Conservation (phyloP, 1,139 yeast species). For the Saccharomyces hybrid region DNA sequence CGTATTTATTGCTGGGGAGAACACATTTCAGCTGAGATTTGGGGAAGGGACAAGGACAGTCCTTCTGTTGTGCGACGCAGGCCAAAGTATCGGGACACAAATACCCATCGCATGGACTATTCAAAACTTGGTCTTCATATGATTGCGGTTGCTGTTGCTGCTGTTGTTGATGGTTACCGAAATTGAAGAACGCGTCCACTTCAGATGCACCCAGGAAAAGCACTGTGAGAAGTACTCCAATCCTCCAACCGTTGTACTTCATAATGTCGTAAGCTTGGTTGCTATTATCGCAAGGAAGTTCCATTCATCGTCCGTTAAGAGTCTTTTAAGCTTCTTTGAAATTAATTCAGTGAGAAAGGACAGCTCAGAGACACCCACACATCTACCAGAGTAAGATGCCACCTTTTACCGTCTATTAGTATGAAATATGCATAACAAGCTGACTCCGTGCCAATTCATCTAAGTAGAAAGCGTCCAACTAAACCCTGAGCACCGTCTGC, state of each 20-base stretch:
- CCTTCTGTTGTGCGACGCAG: conserved; percentile 61
- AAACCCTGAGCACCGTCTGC: background rate
- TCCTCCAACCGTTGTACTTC: background rate
- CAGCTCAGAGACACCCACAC: background rate
- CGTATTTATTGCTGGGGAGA: conserved; percentile 55
- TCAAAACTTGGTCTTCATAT: conserved; percentile 36
- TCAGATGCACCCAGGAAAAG: background rate
- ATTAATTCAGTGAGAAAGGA: background rate
- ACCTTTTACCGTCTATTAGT: background rate
- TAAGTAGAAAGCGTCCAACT: background rate
- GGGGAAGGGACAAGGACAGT: conserved; percentile 89
- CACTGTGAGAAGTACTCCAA: background rate
- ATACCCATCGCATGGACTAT: conserved; percentile 52
- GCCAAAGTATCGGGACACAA: conserved; percentile 74
- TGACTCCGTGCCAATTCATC: background rate
- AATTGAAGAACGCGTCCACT: conserved; percentile 15
- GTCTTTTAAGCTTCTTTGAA: background rate
- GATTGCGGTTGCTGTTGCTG: conserved; percentile 32
- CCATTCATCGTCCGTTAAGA: background rate
- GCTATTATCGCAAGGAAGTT: background rate
- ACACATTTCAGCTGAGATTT: conserved; percentile 75
- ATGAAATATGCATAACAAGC: background rate
- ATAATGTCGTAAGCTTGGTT: background rate
- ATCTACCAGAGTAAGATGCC: background rate
- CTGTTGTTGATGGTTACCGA: conserved; percentile 34